Percentiles rank a stretch among this genome's conserved stretches.
These are phyloP conservation scores for Vitis rupestris DNA, from an alignment of 164 flowering plant species.

Conservation along the genomic window DNA sequence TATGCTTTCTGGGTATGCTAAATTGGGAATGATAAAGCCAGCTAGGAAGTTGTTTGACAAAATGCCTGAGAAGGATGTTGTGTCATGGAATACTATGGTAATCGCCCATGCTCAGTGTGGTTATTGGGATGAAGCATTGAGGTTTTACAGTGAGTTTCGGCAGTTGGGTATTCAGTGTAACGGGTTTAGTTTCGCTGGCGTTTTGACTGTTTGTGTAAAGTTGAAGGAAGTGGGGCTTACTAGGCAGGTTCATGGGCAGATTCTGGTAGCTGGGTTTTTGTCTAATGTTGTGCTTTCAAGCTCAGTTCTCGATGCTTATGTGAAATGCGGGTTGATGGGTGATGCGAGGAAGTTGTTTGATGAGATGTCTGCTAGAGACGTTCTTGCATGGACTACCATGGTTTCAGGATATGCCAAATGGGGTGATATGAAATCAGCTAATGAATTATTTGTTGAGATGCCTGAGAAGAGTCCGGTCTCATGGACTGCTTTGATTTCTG, in stretches of 20 bases:
- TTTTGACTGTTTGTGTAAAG: slow-evolving; percentile 61
- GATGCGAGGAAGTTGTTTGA: slow-evolving; percentile 60
- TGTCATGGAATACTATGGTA: slow-evolving; percentile 79
- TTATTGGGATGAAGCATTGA: slow-evolving; percentile 37
- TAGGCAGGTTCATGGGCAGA: slow-evolving; percentile 66
- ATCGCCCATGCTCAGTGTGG: slow-evolving; percentile 55
- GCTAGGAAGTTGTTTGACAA: slow-evolving; percentile 53
- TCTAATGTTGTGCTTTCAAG: slow-evolving; percentile 57
- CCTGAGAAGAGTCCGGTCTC: slow-evolving; percentile 69
- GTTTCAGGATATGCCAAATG: slow-evolving; percentile 68
- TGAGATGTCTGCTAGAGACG: slow-evolving; percentile 54
- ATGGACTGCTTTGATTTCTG: slow-evolving; percentile 74
- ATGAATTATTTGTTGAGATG: slow-evolving; percentile 53
- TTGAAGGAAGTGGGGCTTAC: slow-evolving; percentile 40
- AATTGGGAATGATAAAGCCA: slow-evolving; percentile 43
- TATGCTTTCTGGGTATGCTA: slow-evolving; percentile 70
- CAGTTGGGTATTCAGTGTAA: slow-evolving; percentile 39
- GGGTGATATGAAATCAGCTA: slow-evolving; percentile 62
- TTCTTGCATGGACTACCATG: slow-evolving; percentile 66
- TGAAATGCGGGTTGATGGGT: slow-evolving; percentile 49
- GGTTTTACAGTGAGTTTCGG: slow-evolving; percentile 48
- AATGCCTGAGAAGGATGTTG: slow-evolving; percentile 70
- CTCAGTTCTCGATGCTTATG: slow-evolving; percentile 67
- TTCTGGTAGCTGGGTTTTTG: slow-evolving; percentile 51
- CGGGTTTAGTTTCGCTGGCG: slow-evolving; percentile 67